A percentile compares a stretch with the other conserved stretches of the same genome.
Evolutionary conservation across 176 grass and related monocot genomes (phyloP).

Genomic region (Canna indica): DNA sequence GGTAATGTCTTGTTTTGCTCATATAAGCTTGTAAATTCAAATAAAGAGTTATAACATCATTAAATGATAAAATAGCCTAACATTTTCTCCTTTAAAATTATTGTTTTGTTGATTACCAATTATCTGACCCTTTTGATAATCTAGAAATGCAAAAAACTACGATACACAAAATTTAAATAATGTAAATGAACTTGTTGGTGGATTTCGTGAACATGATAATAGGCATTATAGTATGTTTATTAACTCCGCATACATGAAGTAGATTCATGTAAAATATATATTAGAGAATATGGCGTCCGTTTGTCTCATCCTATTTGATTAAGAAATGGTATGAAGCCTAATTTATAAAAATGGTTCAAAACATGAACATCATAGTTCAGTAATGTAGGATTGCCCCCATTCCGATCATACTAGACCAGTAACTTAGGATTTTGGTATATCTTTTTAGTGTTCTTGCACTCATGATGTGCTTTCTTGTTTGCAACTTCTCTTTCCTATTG

Average conservation of each 20-base stretch:
- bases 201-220: neutral
- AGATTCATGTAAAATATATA: no score
- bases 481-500: no score
- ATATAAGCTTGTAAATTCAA: neutral
- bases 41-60: neutral
- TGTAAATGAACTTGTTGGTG: neutral
- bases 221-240: neutral
- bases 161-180: neutral
- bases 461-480: no score
- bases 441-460: no score
- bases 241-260: neutral
- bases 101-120: neutral
- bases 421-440: neutral
- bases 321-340: neutral
- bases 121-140: neutral
- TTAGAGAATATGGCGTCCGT: neutral
- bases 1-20: conserved; percentile 26
- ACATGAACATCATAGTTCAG: neutral
- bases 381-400: no score
- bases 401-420: neutral
- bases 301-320: neutral
- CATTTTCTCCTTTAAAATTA: neutral
- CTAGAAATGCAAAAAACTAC: neutral
- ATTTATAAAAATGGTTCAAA: neutral
- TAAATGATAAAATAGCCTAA: neutral